Evolutionary conservation across 345 rosid genomes (phyloP).

Genomic region (Diplotaxis tenuifolia): DNA sequence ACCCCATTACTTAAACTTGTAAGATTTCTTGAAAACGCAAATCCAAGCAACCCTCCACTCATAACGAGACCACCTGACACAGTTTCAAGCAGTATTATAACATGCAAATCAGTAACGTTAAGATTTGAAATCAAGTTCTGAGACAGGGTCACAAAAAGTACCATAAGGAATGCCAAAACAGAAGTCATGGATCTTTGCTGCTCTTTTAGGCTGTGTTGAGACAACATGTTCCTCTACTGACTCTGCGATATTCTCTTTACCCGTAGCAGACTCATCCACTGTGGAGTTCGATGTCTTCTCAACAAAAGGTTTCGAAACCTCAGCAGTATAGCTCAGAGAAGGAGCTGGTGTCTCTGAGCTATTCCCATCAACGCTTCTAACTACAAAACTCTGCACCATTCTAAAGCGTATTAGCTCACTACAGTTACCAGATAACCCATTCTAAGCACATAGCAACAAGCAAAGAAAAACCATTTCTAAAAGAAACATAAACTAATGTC

Average conservation of each 20-base stretch:
- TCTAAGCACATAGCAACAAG: neutral
- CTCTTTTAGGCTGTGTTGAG: slow-evolving; percentile 36
- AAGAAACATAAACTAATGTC: no score
- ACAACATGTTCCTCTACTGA: slow-evolving; percentile 40
- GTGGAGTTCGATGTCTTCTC: slow-evolving; percentile 35
- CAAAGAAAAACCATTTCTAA: neutral
- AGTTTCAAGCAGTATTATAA: no score
- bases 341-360: slow-evolving; percentile 36
- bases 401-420: slow-evolving; percentile 7
- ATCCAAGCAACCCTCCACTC: slow-evolving; percentile 72
- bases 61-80: slow-evolving; percentile 78
- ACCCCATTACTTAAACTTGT: slow-evolving; percentile 49
- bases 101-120: neutral
- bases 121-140: neutral
- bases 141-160: slow-evolving; percentile 21
- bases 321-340: slow-evolving; percentile 43
- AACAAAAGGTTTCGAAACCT: slow-evolving; percentile 45
- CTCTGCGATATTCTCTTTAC: slow-evolving; percentile 22
- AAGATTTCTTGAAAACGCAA: slow-evolving; percentile 63
- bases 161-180: slow-evolving; percentile 96
- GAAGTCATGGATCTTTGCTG: slow-evolving; percentile 86
- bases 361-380: slow-evolving; percentile 50
- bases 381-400: slow-evolving; percentile 46
- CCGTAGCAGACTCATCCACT: slow-evolving; percentile 31
- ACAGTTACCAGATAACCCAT: neutral